Evolutionary conservation across 2,329 filamentous ascomycete species (phyloP).

Genomic region (Neobulgaria alba): DNA sequence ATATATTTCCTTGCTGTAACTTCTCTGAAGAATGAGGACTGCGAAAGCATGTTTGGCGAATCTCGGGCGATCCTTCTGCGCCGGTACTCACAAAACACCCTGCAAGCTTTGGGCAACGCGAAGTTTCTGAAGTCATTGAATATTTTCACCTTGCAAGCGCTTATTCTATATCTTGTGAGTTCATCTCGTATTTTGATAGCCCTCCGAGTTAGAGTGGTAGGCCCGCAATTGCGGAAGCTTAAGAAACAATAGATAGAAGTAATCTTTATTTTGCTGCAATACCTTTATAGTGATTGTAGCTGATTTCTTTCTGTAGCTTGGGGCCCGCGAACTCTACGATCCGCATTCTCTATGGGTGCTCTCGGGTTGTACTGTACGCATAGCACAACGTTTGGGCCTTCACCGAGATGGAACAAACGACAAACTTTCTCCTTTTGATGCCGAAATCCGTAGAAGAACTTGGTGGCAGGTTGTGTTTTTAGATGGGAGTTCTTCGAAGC

Average conservation of each 20-base stretch:
- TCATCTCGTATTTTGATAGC: too few species aligned
- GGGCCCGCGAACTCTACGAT: slow-evolving; percentile 31
- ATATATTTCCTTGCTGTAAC: slow-evolving; percentile 54
- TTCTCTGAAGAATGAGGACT: slow-evolving; percentile 49
- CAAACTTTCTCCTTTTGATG: slow-evolving; percentile 41
- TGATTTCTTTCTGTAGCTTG: slow-evolving; percentile 16
- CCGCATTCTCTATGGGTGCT: slow-evolving; percentile 41
- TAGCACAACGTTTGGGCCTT: slow-evolving; percentile 41
- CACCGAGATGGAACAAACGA: slow-evolving; percentile 35
- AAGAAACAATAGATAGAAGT: too few species aligned
- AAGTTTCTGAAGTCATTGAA: slow-evolving; percentile 59
- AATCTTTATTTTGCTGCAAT: slow-evolving; percentile 16
- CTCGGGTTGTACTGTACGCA: slow-evolving; percentile 38
- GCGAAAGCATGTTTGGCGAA: slow-evolving; percentile 43
- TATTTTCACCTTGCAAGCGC: slow-evolving; percentile 57
- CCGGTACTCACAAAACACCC: slow-evolving; percentile 49
- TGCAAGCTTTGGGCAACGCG: slow-evolving; percentile 60
- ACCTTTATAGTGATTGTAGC: too few species aligned
- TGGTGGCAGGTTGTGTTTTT: slow-evolving; percentile 57
- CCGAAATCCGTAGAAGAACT: slow-evolving; percentile 50
- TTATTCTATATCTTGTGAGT: slow-evolving; percentile 56
- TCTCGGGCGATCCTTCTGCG: slow-evolving; percentile 41
- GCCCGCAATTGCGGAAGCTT: too few species aligned
- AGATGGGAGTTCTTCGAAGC: slow-evolving; percentile 47
- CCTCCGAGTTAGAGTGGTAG: too few species aligned